A percentile compares a stretch with the other conserved stretches of the same genome.
Conservation (phyloP, 2,329 filamentous ascomycete species). For the Neoarthrinium moseri region DNA sequence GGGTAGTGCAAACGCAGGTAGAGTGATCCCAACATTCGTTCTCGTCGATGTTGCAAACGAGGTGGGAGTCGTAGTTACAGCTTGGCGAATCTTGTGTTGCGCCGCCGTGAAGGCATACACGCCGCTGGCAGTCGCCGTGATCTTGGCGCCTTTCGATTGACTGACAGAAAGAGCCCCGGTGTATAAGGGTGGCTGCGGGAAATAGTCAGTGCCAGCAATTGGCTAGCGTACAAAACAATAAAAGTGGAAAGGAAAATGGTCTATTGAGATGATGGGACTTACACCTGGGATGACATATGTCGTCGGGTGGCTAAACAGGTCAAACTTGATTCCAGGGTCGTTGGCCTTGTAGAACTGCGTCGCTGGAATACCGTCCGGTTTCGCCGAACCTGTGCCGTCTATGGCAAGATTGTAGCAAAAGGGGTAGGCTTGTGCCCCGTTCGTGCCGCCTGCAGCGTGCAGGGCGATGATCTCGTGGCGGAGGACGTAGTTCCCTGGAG, state of each 20-base stretch:
- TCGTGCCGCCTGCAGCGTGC: too few relatives aligned
- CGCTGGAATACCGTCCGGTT: conserved; percentile 44
- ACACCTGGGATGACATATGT: conserved; percentile 22
- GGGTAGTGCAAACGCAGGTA: background rate
- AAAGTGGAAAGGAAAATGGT: too few relatives aligned
- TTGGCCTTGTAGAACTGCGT: conserved; percentile 51
- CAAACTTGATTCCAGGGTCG: conserved; percentile 53
- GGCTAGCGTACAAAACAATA: background rate
- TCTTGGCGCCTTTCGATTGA: conserved; percentile 20
- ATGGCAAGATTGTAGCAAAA: conserved; percentile 51
- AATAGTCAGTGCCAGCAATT: background rate
- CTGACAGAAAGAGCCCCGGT: conserved; percentile 21
- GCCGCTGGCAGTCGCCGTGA: conserved; percentile 24
- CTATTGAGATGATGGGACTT: too few relatives aligned
- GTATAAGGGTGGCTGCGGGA: conserved; percentile 23
- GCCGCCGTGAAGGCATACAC: conserved; percentile 17
- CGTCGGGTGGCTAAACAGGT: conserved; percentile 44
- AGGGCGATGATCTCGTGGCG: too few relatives aligned
- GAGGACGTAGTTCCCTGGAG: too few relatives aligned
- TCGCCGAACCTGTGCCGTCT: conserved; percentile 47
- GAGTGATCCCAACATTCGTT: background rate
- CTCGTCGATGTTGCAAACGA: background rate
- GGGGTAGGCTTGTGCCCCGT: too few relatives aligned
- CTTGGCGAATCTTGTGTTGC: conserved; percentile 9
- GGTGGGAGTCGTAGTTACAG: conserved; percentile 3